Evolutionary conservation across 169 alveolate genomes (phyloP), one percentile per base, ranked within the genome.

Genomic region (Plasmodium billcollinsi): DNA sequence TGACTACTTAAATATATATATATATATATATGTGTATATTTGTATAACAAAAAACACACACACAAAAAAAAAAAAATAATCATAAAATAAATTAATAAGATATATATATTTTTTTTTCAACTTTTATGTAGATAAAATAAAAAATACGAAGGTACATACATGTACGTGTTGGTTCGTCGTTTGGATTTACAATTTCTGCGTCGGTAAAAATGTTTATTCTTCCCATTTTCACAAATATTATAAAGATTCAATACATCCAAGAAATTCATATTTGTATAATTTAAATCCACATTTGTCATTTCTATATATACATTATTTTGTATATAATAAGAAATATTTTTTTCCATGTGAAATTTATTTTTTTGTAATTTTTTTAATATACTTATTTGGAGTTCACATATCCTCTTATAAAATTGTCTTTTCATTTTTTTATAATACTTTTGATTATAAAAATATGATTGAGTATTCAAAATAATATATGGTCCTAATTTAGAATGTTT

Each of bases 291-390:
- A 65, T 80, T 83, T 43, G 39, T 59, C 90, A 80, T 80, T 58
- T 69, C 85, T 4, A 80, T 26, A 49, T 67, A 80, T 15, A 80
- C 59, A 72, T 80, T 80, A 52, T 80, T 80, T 47, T 80, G 47
- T 47, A 80, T 73, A 61, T 69, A 73, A 4, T 69, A 29, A 0
- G 90, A 69, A 56, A 69, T 43, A 62, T 62, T 47, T 33, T 33
- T 33, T 80, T 69, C 90, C 20, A 80, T 69, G 7, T 80, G 26
- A 26, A 54, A 69, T 21, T 67, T 80, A 39, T 54, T 45, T 80
- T 80, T 80, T 80, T 80, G 90, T 72, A 80, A 80, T 61, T 80
- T 80, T 49, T 54, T 80, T 50, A 80, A 56, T 67, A 80, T 80
- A 33, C 58, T 52, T 33, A 80, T 56, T 80, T 80, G 90, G 70